phyloP scores from a whole-genome alignment of 306 rosid species.

The Sechiopsis laciniata region DNA sequence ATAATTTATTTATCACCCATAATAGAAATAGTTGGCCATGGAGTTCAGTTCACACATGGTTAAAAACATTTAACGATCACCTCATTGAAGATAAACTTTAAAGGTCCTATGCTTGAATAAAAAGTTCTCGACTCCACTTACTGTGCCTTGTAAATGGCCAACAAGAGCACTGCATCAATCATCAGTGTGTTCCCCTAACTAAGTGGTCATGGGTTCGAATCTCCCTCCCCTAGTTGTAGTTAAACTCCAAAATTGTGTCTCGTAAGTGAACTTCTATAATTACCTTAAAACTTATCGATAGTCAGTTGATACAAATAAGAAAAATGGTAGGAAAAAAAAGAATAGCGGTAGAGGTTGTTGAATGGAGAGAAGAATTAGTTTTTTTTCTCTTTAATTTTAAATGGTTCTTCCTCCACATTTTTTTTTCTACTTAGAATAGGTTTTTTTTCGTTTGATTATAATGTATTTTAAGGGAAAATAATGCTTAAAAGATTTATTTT shows the following conservation, averaged over 20 bases:
- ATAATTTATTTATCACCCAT: neutral
- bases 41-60: neutral
- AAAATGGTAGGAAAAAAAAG: neutral
- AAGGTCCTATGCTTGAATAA: neutral
- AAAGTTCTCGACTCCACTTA: neutral
- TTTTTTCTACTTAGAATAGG: neutral
- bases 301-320: constrained; percentile 1
- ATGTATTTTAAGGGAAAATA: constrained; percentile 1
- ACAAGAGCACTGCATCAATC: no score
- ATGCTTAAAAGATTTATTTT: neutral
- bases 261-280: neutral
- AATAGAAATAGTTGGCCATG: constrained; percentile 9
- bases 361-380: neutral
- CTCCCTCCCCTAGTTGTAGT: no score
- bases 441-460: neutral
- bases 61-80: neutral
- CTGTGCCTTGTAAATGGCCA: no score
- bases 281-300: neutral
- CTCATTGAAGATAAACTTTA: neutral
- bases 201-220: no score
- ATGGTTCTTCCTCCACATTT: neutral
- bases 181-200: no score
- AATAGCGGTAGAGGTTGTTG: neutral
- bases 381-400: no score
- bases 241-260: no score